Evolutionary conservation across 2,329 filamentous ascomycete genomes (phyloP).

Genomic region (Harringtonia lauricola): DNA sequence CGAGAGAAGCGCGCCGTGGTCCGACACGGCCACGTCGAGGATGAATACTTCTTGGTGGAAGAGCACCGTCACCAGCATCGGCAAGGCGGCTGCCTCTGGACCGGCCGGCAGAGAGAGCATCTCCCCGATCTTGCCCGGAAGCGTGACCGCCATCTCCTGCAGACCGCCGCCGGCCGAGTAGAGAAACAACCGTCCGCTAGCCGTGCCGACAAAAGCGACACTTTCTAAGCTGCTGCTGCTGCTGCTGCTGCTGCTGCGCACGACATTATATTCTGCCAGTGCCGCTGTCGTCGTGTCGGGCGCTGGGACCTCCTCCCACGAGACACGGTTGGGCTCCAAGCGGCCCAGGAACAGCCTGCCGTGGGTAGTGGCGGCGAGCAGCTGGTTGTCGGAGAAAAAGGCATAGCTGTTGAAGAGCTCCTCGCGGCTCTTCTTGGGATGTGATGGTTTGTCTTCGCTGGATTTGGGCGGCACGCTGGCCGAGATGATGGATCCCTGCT

Average conservation of each 20-base stretch:
- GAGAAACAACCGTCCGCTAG: conserved; percentile 34
- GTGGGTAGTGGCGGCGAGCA: conserved; percentile 38
- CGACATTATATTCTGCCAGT: conserved; percentile 34
- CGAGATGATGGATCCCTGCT: neutral
- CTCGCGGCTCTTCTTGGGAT: conserved; percentile 1
- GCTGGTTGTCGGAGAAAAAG: conserved; percentile 67
- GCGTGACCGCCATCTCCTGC: conserved; percentile 18
- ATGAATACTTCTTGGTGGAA: conserved; percentile 27
- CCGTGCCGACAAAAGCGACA: conserved; percentile 36
- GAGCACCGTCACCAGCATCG: conserved; percentile 33
- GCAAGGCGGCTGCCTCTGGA: neutral
- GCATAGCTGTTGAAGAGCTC: conserved; percentile 28
- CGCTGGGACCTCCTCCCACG: no score
- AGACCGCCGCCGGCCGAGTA: conserved; percentile 18
- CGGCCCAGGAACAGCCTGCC: conserved; percentile 11
- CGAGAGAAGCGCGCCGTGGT: neutral
- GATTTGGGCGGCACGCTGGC: no score
- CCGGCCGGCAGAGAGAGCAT: conserved; percentile 29
- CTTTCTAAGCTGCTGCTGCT: conserved; percentile 17
- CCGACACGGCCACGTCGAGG: conserved; percentile 1
- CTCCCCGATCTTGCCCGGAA: conserved; percentile 39
- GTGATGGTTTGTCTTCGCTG: neutral
- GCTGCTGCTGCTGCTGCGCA: conserved; percentile 22
- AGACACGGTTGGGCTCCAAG: no score
- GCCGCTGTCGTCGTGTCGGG: conserved; percentile 18